Evolutionary conservation across 1,284 basidiomycete genomes (phyloP).

Genomic region (Agroathelia rolfsii): DNA sequence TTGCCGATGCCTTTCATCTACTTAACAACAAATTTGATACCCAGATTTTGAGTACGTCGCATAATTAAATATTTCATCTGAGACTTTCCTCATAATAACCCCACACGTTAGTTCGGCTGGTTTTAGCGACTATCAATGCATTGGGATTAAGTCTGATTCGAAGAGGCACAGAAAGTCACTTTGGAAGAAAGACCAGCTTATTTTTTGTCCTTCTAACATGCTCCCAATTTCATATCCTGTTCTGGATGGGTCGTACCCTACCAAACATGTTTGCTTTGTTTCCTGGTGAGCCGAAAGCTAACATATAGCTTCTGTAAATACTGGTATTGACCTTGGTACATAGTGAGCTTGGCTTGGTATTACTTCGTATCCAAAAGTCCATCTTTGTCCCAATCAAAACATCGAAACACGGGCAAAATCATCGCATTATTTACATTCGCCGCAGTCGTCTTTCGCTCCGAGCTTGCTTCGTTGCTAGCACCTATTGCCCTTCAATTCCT

Average conservation of each 20-base stretch:
- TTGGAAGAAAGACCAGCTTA: constrained; percentile 45
- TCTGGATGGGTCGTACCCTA: constrained; percentile 87
- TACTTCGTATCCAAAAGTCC: no score
- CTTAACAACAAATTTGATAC: constrained; percentile 46
- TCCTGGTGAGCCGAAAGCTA: constrained; percentile 42
- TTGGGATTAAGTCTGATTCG: constrained; percentile 57
- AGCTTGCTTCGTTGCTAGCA: constrained; percentile 61
- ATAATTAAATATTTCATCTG: neutral
- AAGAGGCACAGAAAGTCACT: constrained; percentile 51
- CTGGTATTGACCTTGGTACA: constrained; percentile 6
- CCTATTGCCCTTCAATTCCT: constrained; percentile 56
- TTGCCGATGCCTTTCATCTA: constrained; percentile 31
- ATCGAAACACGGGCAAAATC: constrained; percentile 27
- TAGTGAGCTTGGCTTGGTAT: constrained; percentile 59
- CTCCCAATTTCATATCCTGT: constrained; percentile 86
- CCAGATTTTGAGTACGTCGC: constrained; percentile 50
- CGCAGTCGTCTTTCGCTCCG: constrained; percentile 72
- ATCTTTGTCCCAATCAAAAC: no score
- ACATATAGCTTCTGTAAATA: neutral
- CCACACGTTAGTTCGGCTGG: constrained; percentile 52
- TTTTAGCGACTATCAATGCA: constrained; percentile 62
- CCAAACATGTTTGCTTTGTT: constrained; percentile 91
- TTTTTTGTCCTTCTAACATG: constrained; percentile 64
- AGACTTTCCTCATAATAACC: constrained; percentile 2
- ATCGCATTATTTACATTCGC: constrained; percentile 54